Percentiles rank a stretch among this genome's conserved stretches.
Conservation (phyloP, 768 basidiomycete genomes). For the Rhizopogon salebrosus region DNA sequence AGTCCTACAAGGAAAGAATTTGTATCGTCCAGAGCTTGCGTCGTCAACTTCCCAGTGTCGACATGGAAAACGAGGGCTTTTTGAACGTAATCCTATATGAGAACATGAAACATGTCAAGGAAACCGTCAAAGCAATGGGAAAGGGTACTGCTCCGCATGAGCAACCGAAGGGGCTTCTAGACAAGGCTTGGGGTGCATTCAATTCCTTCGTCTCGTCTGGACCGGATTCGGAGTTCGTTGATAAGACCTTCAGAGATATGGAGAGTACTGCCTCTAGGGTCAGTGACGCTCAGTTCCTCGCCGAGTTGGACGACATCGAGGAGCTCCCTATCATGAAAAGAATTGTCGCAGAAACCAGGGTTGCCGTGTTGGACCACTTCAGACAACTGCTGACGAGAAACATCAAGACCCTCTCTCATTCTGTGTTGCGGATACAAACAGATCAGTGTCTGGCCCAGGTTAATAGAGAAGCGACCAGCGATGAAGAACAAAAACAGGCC, state of each 20-base stretch:
- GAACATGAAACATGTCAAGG: not conserved
- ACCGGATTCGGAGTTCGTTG: not conserved
- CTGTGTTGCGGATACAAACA: constrained; percentile 9
- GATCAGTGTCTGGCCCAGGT: not conserved
- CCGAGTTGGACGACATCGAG: constrained; percentile 2
- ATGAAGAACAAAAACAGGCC: constrained; percentile 5
- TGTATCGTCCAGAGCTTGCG: constrained; percentile 4
- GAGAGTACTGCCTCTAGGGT: not conserved
- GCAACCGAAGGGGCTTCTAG: not conserved
- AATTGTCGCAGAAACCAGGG: not conserved
- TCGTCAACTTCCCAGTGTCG: not conserved
- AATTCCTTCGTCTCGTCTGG: not conserved
- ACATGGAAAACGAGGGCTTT: not conserved
- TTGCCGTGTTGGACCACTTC: not conserved
- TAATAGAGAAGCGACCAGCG: not conserved
- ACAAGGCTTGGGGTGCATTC: not conserved
- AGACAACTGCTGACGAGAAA: not conserved
- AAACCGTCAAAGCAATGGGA: not conserved
- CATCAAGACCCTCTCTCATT: not conserved
- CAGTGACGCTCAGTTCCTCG: constrained; percentile 14
- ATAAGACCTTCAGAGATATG: constrained; percentile 5
- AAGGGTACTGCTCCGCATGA: not conserved
- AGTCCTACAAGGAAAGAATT: constrained; percentile 12
- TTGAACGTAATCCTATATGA: constrained; percentile 3
- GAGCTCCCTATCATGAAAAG: not conserved